phyloP scores from a whole-genome alignment of 2,329 filamentous ascomycete genomes.

The Monosporascus cannonballus region DNA sequence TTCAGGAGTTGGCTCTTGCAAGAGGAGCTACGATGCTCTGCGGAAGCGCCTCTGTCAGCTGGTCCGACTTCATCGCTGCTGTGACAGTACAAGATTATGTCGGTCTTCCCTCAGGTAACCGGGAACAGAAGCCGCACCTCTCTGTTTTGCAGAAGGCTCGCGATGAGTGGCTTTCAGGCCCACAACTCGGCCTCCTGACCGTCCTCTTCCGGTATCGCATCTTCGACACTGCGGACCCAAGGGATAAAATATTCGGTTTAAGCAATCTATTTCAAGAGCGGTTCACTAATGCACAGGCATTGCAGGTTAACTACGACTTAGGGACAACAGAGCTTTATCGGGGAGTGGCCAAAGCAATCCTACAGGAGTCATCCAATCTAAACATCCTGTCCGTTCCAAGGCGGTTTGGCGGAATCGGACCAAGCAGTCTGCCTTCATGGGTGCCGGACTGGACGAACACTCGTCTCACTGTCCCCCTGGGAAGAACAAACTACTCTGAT shows the following conservation, averaged over 20 bases:
- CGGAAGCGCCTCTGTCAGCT: conserved; percentile 9
- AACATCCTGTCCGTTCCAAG: conserved; percentile 13
- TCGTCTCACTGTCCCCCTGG: neutral
- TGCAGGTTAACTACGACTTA: conserved; percentile 14
- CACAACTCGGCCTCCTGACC: conserved; percentile 9
- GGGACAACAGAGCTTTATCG: conserved; percentile 12
- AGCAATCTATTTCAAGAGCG: conserved; percentile 10
- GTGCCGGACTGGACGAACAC: conserved; percentile 5
- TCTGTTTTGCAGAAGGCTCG: conserved; percentile 12
- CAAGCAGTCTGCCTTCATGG: conserved; percentile 6
- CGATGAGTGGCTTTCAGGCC: conserved; percentile 1
- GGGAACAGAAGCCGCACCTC: conserved; percentile 11
- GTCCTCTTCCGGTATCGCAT: conserved; percentile 13
- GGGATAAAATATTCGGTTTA: conserved; percentile 18
- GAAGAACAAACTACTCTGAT: conserved; percentile 9
- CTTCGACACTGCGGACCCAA: conserved; percentile 14
- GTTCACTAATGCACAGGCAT: conserved; percentile 1
- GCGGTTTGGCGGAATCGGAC: neutral
- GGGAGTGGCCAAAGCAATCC: conserved; percentile 9
- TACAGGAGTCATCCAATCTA: conserved; percentile 9
- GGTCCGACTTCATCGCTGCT: conserved; percentile 11
- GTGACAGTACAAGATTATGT: conserved; percentile 11
- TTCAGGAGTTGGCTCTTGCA: neutral
- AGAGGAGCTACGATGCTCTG: conserved; percentile 7
- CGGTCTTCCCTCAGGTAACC: conserved; percentile 8